Evolutionary conservation across 345 rosid species (phyloP).

Genomic region (Viola odorata): DNA sequence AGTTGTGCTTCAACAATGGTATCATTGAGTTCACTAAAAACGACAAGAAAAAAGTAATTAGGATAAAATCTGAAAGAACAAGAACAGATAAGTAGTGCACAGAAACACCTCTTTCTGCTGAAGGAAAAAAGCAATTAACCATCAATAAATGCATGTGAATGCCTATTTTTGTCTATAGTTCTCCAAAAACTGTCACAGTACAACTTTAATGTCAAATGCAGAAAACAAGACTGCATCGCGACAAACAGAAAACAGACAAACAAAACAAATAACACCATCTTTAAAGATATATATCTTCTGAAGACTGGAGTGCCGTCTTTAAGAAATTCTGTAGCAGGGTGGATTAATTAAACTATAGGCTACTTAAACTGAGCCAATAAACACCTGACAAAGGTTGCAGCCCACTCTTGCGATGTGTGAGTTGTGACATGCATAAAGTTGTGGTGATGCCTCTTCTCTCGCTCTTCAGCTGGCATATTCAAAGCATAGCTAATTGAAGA

Average conservation of each 20-base stretch:
- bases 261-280: too few species aligned
- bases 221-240: too few species aligned
- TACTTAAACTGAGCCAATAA: not conserved
- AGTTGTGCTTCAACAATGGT: conserved; percentile 54
- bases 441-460: conserved; percentile 54
- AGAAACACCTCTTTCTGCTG: not conserved
- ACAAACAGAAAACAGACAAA: too few species aligned
- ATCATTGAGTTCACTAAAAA: conserved; percentile 52
- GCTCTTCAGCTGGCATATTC: conserved; percentile 51
- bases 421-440: conserved; percentile 49
- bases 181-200: not conserved
- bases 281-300: too few species aligned
- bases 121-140: not conserved
- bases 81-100: not conserved
- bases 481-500: conserved; percentile 48
- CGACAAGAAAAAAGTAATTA: not conserved
- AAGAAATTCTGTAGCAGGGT: not conserved
- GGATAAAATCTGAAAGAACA: not conserved
- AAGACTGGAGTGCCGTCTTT: too few species aligned
- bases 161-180: not conserved
- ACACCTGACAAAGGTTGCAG: conserved; percentile 57
- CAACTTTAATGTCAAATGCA: not conserved
- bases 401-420: conserved; percentile 67
- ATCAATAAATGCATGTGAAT: not conserved
- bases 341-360: not conserved